Evolutionary conservation across 1,139 yeast genomes (phyloP), one percentile per base, ranked within the genome.

Genomic region (Pichia sorboxylosa): DNA sequence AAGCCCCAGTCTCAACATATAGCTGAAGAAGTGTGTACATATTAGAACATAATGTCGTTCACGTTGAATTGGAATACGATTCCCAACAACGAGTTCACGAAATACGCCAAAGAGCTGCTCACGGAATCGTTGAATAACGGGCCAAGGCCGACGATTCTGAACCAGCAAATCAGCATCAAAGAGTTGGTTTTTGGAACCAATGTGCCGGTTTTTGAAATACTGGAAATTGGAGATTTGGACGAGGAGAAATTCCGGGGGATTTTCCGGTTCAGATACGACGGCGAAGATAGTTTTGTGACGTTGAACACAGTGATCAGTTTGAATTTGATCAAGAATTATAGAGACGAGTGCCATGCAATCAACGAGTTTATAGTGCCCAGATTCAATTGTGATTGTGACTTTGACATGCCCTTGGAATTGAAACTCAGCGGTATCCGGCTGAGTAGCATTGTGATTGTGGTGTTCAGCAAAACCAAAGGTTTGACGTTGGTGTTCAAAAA

Each of bases 141-240:
- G 9, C 77, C 73, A 44, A 56, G 78, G 27, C 94, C 94, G 7
- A 72, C 73, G 33, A 77, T 83, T 13, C 61, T 84, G 21, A 87
- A 85, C 17, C 82, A 84, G 24, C 69, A 69, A 34, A 82, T 84
- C 40, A 61, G 63, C 31, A 84, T 84, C 37, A 69, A 76, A 39
- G 90, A 82, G 43, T 64, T 84, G 30, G 70, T 77, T 45, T 76
- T 84, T 57, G 95, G 95, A 7, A 69, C 75, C 36, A 66, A 67
- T 33, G 77, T 94, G 1, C 94, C 95, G 0, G 65, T 66, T 36
- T 73, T 83, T 42, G 94, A 83, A 54, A 79, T 84, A 26, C 60
- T 83, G 39, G 94, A 83, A 50, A 79, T 83, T 42, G 94, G 94
- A 2, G 94, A 83, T 51, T 58, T 84, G 30, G 94, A 79, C 10